Evolutionary conservation across 257 asterid species (phyloP), one percentile per base, ranked within the genome.

Genomic region (Nicotiana knightiana): DNA sequence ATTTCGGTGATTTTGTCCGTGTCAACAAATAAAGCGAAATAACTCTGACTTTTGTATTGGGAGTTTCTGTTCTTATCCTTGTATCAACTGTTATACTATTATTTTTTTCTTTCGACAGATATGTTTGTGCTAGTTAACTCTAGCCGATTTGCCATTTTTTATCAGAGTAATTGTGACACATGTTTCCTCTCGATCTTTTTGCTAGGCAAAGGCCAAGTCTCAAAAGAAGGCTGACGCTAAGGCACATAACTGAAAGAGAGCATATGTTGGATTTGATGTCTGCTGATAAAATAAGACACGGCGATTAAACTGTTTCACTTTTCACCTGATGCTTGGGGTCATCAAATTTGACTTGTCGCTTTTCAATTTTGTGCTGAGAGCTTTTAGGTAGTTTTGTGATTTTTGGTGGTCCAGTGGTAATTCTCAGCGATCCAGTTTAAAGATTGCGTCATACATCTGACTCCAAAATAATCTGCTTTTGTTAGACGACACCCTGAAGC

Each of bases 171-270:
- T 16, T 32, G 77, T 28, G 73, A 65, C 63, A 66, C 58, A 53
- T 21, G 18, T 12, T 70, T 6, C 1, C 63, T 21, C 82, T 24
- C 8, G 28, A 0, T 73, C 55, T 46, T 17, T 39, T 73, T 48
- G 51, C 37, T 48, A 82, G 85, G 82, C 85, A 3, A 76, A 82
- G 62, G 85, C 82, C 15, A 82, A 76, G 39, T 76, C 85, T 64
- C 79, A 82, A 28, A 63, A 53, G 76, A 82, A 82, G 54, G 67
- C 82, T 4, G 85, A 76, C 64, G 82, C 78, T 58, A 76, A 82
- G 82, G 85, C 85, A 76, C 85, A 65, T 51, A 79, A 82, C 28
- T 82, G 77, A 82, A 33, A 61, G 43, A 11, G 59, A 17, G 18
- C 24, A 1, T 21, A 48, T 28, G 28, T 53, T 26, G 83, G 83